A percentile compares a stretch with the other conserved stretches of the same genome.
Conservation (phyloP, 192 early-diverging fungal genomes). For the Backusella mclennaniae region DNA sequence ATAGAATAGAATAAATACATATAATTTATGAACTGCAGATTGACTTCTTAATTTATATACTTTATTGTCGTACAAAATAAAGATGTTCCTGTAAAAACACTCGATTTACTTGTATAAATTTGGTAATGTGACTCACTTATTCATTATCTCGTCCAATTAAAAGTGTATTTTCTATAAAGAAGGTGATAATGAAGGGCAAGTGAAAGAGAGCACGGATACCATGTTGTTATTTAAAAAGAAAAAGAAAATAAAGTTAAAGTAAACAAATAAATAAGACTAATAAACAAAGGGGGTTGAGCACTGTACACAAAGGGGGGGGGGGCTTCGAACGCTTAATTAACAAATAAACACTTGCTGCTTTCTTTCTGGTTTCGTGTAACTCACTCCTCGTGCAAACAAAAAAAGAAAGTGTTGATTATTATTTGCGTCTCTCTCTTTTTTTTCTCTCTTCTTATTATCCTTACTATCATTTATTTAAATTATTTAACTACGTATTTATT, state of each 20-base stretch:
- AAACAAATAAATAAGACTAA: not conserved
- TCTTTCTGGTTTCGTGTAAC: not conserved
- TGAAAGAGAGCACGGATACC: not conserved
- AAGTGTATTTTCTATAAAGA: not conserved
- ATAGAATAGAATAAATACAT: not conserved
- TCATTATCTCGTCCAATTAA: not conserved
- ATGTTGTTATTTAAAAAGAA: not conserved
- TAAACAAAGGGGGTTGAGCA: not conserved
- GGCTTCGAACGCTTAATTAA: not conserved
- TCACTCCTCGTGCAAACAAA: not conserved
- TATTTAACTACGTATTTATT: not conserved
- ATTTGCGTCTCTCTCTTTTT: not conserved
- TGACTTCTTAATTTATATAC: not conserved
- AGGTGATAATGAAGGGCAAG: not conserved
- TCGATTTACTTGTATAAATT: not conserved
- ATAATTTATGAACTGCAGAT: not conserved
- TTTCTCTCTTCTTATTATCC: not conserved
- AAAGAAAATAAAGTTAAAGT: not conserved
- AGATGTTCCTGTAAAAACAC: not conserved
- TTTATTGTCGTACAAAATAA: not conserved
- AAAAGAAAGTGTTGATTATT: not conserved
- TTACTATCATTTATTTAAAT: not conserved
- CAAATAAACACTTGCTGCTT: not conserved
- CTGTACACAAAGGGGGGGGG: not conserved
- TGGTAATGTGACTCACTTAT: slow-evolving; percentile 2